Base-by-base conservation (phyloP, 139 green algal species). In the Chlorella sp. region DNA sequence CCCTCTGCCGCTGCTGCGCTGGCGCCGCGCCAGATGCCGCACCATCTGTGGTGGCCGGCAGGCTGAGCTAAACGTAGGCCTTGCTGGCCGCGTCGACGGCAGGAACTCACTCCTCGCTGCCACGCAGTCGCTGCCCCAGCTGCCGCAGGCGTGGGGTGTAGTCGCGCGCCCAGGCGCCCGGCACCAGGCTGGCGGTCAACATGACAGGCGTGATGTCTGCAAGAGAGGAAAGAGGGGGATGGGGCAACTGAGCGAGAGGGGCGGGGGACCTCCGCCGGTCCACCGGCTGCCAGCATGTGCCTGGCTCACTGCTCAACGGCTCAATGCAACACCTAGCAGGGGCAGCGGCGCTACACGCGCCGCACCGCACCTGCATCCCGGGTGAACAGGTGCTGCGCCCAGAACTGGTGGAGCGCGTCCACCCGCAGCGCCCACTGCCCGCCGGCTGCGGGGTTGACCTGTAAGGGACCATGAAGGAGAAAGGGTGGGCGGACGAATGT, bases 171-270 rank as follows among this genome's bases (percentile, higher is more conserved):
- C 85, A 85, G 26, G 38, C 84, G 13, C 84, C 85, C 12, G 87
- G 69, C 0, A 87, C 28, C 41, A 90, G 60, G 69, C 76, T 84
- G 56, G 76, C 62, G 38, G 64, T 68, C 17, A 70, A 80, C 86
- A 90, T 88, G 28, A 91, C 76, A 11, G 88, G 88, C 7, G 84
- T 88, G 72, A 91, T 91, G 79, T 91, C 88, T 44, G 36, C n/a
- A n/a, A 18, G 17, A 34, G 34, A 17, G 67, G 38, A 34, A 39
- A 28, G 34, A 47, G 6, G 26, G n/a, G 17, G 32, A 73, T 34
- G 67, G 67, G 64, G n/a, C 67, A 73, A 47, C 30, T 1, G n/a
- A n/a, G n/a, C n/a, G n/a, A n/a, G n/a, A n/a, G n/a, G n/a, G n/a
- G n/a, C n/a, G n/a, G n/a, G n/a, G n/a, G n/a, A n/a, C n/a, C n/a